These are phyloP conservation scores for Phaeophleospora eucalypticola DNA, from an alignment of 2,329 filamentous ascomycete species.

Conservation along the genomic window DNA sequence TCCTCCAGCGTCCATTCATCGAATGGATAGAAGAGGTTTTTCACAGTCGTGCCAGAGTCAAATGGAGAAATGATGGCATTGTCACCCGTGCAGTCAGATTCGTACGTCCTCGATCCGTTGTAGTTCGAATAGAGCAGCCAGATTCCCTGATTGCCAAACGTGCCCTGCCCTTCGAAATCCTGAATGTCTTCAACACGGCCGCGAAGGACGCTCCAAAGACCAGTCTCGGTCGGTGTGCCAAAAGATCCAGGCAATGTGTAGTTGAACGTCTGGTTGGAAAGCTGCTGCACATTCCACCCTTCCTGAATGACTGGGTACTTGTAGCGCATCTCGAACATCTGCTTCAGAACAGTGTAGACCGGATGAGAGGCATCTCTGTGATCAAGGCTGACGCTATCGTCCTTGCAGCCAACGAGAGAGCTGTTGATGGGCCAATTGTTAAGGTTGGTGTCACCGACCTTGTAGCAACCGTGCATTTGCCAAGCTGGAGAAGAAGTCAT, in stretches of 20 bases:
- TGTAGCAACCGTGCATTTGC: slow-evolving; percentile 63
- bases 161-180: slow-evolving; percentile 41
- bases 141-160: slow-evolving; percentile 44
- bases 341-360: slow-evolving; percentile 57
- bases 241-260: slow-evolving; percentile 51
- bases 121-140: slow-evolving; percentile 53
- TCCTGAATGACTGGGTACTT: slow-evolving; percentile 57
- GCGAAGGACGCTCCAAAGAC: slow-evolving; percentile 59
- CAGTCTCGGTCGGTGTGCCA: slow-evolving; percentile 51
- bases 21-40: slow-evolving; percentile 61
- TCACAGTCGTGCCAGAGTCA: slow-evolving; percentile 51
- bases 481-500: slow-evolving; percentile 60
- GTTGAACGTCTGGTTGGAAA: slow-evolving; percentile 55
- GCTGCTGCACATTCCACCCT: slow-evolving; percentile 52
- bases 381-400: slow-evolving; percentile 55
- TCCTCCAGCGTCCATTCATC: slow-evolving; percentile 51
- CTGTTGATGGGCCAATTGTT: slow-evolving; percentile 55
- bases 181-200: slow-evolving; percentile 50
- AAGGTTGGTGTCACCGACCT: slow-evolving; percentile 54
- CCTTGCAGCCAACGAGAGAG: slow-evolving; percentile 53
- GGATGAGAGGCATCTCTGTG: slow-evolving; percentile 61
- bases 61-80: slow-evolving; percentile 56
- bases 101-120: slow-evolving; percentile 49
- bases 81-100: slow-evolving; percentile 53
- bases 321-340: slow-evolving; percentile 58